phyloP scores from a whole-genome alignment of 1,284 basidiomycete species.

The Bjerkandera adusta region DNA sequence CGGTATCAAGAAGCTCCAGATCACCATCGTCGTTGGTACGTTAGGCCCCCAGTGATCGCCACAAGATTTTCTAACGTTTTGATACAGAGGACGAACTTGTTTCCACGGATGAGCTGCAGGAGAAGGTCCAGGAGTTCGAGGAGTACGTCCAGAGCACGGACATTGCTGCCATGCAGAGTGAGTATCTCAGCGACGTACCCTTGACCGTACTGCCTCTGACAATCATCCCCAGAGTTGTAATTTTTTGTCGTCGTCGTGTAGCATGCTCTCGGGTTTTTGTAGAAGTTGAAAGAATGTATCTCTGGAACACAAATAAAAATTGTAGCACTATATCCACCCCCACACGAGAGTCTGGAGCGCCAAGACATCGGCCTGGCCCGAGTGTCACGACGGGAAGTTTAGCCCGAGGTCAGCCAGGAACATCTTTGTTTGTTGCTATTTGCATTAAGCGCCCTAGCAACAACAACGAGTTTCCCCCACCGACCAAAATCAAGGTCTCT shows the following conservation, averaged over 20 bases:
- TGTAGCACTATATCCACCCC: constrained; percentile 7
- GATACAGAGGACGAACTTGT: constrained; percentile 94
- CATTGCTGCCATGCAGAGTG: constrained; percentile 88
- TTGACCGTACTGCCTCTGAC: not conserved
- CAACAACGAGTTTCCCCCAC: constrained; percentile 8
- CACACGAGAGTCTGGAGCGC: not conserved
- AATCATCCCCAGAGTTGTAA: constrained; percentile 18
- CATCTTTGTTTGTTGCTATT: constrained; percentile 23
- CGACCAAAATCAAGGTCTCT: constrained; percentile 1
- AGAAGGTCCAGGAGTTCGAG: constrained; percentile 84
- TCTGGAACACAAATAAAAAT: constrained; percentile 3
- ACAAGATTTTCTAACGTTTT: constrained; percentile 8
- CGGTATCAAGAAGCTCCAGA: constrained; percentile 91
- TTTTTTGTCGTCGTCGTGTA: constrained; percentile 4
- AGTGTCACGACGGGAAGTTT: not conserved
- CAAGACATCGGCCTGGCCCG: not conserved
- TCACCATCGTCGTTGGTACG: constrained; percentile 92
- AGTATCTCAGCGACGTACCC: constrained; percentile 26
- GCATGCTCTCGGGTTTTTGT: not conserved
- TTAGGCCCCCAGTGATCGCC: constrained; percentile 19
- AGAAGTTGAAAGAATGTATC: not conserved
- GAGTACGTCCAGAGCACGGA: constrained; percentile 97
- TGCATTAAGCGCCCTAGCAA: constrained; percentile 24
- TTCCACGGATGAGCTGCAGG: constrained; percentile 93
- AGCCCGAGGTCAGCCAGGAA: constrained; percentile 5